These are phyloP conservation scores for Hymenoscyphus linearis DNA, from an alignment of 2,329 filamentous ascomycete species.

Conservation along the genomic window DNA sequence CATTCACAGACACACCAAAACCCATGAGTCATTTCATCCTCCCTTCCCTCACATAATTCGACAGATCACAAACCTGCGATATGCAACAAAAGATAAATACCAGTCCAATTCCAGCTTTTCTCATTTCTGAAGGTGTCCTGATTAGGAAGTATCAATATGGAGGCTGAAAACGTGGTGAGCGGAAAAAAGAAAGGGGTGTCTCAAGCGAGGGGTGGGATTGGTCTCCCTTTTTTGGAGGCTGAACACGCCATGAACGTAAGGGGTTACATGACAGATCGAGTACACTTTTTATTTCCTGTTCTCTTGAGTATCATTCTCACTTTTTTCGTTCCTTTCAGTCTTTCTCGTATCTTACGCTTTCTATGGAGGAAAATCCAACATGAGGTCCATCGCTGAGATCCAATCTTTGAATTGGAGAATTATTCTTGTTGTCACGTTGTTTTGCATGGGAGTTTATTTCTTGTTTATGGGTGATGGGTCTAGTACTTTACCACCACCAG, in stretches of 20 bases:
- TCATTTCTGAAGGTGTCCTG: neutral
- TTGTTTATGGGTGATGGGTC: slow-evolving; percentile 1
- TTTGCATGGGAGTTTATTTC: slow-evolving; percentile 12
- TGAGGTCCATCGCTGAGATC: slow-evolving; percentile 5
- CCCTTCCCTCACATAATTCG: neutral
- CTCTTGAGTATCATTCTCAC: neutral
- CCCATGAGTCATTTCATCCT: neutral
- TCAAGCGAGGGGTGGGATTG: neutral
- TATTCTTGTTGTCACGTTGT: slow-evolving; percentile 6
- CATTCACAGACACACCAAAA: neutral
- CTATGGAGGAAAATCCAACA: neutral
- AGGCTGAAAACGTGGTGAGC: neutral
- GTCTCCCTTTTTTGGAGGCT: neutral
- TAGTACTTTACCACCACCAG: neutral
- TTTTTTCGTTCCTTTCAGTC: neutral
- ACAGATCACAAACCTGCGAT: neutral
- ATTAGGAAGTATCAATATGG: neutral
- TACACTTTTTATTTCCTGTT: neutral
- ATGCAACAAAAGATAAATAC: neutral
- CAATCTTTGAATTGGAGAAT: slow-evolving; percentile 12
- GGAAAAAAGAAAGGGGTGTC: neutral
- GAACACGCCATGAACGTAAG: neutral
- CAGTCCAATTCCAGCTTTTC: neutral
- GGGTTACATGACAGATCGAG: neutral
- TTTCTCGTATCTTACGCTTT: neutral